These are phyloP conservation scores for Cudoniella acicularis DNA, from an alignment of 495 filamentous ascomycete species.

Conservation along the genomic window DNA sequence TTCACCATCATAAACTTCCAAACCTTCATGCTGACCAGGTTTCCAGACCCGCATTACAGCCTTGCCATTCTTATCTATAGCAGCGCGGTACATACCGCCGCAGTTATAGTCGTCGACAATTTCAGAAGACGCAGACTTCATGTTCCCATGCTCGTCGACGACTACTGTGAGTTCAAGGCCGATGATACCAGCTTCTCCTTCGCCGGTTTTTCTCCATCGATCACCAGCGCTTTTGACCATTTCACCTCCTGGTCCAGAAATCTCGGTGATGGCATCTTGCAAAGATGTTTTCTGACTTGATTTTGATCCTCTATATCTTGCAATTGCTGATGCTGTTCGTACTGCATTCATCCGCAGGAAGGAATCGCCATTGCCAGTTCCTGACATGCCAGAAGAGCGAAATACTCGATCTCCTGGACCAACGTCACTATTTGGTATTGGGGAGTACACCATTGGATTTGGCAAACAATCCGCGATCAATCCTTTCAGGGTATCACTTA, in stretches of 20 bases:
- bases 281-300: constrained; percentile 33
- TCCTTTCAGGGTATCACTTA: constrained; percentile 36
- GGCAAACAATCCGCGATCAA: constrained; percentile 52
- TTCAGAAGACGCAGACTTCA: constrained; percentile 17
- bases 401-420: constrained; percentile 24
- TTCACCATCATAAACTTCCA: constrained; percentile 29
- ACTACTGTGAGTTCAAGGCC: constrained; percentile 66
- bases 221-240: constrained; percentile 71
- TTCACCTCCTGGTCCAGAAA: constrained; percentile 70
- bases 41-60: constrained; percentile 61
- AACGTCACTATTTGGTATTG: constrained; percentile 14
- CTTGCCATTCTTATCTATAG: constrained; percentile 61
- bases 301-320: constrained; percentile 47
- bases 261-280: constrained; percentile 48
- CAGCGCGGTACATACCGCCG: constrained; percentile 85
- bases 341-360: constrained; percentile 71
- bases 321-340: constrained; percentile 68
- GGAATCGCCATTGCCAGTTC: constrained; percentile 88
- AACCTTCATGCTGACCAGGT: constrained; percentile 24
- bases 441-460: constrained; percentile 29
- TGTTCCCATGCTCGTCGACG: constrained; percentile 31
- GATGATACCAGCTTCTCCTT: constrained; percentile 85
- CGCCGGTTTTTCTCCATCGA: constrained; percentile 71
- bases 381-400: constrained; percentile 68
- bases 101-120: constrained; percentile 74